A percentile compares a stretch with the other conserved stretches of the same genome.
phyloP scores from a whole-genome alignment of 208 protist species.

The Porcisia hertigi region DNA sequence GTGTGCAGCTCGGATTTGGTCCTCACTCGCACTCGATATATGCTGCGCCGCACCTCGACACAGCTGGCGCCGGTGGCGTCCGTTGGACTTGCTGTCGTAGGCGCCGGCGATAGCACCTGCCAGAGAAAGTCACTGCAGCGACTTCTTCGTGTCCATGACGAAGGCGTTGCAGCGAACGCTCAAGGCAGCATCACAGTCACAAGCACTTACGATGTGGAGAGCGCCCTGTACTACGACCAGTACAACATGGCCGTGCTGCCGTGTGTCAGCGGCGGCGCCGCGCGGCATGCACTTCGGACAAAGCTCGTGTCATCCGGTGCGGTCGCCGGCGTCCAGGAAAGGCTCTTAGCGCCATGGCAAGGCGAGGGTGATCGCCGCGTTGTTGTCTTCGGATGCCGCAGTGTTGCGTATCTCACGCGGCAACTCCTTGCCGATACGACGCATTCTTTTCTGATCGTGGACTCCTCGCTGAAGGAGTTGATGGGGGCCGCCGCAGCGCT shows the following conservation, averaged over 20 bases:
- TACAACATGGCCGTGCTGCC: constrained; percentile 60
- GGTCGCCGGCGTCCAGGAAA: constrained; percentile 16
- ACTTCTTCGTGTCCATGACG: constrained; percentile 39
- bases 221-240: constrained; percentile 43
- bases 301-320: constrained; percentile 27
- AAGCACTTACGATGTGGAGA: constrained; percentile 50
- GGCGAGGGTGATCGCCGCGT: constrained; percentile 25
- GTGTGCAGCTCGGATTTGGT: not conserved
- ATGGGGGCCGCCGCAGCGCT: constrained; percentile 38
- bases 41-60: not conserved
- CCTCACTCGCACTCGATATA: not conserved
- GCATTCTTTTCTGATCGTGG: constrained; percentile 60
- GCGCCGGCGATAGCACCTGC: not conserved
- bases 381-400: constrained; percentile 67
- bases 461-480: constrained; percentile 58
- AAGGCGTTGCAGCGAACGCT: constrained; percentile 38
- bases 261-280: constrained; percentile 38
- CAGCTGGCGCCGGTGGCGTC: not conserved
- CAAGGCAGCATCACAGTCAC: constrained; percentile 21
- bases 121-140: constrained; percentile 29
- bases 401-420: constrained; percentile 54
- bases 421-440: constrained; percentile 35
- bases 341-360: constrained; percentile 34
- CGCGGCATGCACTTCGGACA: constrained; percentile 41
- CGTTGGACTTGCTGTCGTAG: constrained; percentile 11